Base-by-base conservation (phyloP, 2,329 filamentous ascomycete species). In the Aspergillus neotritici region DNA sequence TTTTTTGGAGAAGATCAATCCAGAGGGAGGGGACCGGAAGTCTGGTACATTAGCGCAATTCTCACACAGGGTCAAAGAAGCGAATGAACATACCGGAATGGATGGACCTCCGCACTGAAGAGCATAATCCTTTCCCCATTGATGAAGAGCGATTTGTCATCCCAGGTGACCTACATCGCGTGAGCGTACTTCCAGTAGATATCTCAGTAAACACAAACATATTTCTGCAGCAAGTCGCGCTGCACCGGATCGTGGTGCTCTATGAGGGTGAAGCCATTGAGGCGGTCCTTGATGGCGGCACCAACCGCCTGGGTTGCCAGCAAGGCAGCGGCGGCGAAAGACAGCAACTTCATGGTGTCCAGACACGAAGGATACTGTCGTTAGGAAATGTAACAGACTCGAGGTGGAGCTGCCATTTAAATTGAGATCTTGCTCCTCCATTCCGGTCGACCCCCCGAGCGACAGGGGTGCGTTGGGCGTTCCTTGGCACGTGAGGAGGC, bases 1-100 rank as follows among this genome's bases (percentile, higher is more conserved):
- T 80, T 66, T 94, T 94, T 56, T 93, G 83, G 54, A 94, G 84
- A 2, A 91, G 60, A 52, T 91, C 87, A 7, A 86, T 71, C 71
- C 82, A 83, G 4, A 85, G 69, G 37, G 71, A 69, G 3, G 79
- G 74, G 1, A 84, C 80, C 1, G 81, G 80, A 1, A 84, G 65
- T 52, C 78, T 75, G 40, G 2, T 11, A 5, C 11, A 5, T 31
- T 54, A 16, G 54, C 46, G 14, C 3, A 10, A 11, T 4, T n/a
- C 5, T 12, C 13, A 14, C 11, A 10, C 6, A 3, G 11, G 33
- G 15, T 12, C 42, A 37, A 7, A 11, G n/a, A 28, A 12, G 17
- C 4, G 4, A 14, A 31, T 30, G 16, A 28, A 48, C 55, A 14
- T 64, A 73, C 72, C 73, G 69, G 60, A 75, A 89, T 0, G 84